phyloP scores from a whole-genome alignment of 1,139 yeast genomes.

The Lodderomyces margitis region DNA sequence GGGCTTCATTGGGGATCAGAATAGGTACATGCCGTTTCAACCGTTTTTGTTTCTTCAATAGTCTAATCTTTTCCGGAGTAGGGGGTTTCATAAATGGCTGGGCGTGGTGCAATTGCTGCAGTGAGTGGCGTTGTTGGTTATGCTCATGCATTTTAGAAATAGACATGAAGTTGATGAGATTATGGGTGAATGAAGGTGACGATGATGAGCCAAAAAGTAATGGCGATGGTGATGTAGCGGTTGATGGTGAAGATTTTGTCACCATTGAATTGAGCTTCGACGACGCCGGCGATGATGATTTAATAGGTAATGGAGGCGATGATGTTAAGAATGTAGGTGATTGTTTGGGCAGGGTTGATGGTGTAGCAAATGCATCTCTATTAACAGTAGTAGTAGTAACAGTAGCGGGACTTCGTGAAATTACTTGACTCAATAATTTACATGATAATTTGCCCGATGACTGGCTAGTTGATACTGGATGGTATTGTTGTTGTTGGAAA shows the following conservation, averaged over 20 bases:
- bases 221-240: constrained; percentile 1
- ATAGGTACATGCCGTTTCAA: constrained; percentile 20
- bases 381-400: not conserved
- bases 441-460: constrained; percentile 3
- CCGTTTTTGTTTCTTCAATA: constrained; percentile 16
- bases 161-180: constrained; percentile 4
- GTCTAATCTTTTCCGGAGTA: constrained; percentile 21
- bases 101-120: constrained; percentile 4
- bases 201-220: constrained; percentile 4
- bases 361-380: not conserved
- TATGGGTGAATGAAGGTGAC: constrained; percentile 4
- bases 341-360: not conserved
- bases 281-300: not conserved
- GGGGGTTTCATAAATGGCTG: constrained; percentile 9
- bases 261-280: not conserved
- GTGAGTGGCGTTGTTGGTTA: constrained; percentile 1
- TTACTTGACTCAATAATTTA: constrained; percentile 4
- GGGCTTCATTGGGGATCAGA: constrained; percentile 21
- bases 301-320: constrained; percentile 3
- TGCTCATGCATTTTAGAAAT: not conserved
- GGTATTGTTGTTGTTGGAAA: not conserved
- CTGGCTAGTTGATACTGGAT: constrained; percentile 1
- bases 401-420: constrained; percentile 1
- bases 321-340: not conserved
- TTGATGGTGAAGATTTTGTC: not conserved